Base-by-base conservation (phyloP, 2,329 filamentous ascomycete species). In the Hypocrella siamensis region DNA sequence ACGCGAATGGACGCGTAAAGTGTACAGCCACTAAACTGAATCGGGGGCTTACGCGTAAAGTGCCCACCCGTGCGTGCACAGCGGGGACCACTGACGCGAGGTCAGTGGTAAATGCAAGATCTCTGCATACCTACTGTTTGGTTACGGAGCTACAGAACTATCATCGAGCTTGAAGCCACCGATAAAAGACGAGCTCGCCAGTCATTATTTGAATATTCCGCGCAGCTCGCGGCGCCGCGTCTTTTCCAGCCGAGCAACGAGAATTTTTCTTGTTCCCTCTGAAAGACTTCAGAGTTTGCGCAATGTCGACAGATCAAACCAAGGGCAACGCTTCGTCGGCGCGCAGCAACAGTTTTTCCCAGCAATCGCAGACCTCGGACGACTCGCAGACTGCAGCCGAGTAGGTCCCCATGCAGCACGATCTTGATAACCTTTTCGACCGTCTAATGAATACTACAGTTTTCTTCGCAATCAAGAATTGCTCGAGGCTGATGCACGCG, bases 401-500 rank as follows among this genome's bases (percentile, higher is more conserved):
- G 70, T 79, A 60, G 36, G 56, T 38, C n/a, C 10, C 10, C 12
- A 29, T 26, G 15, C 3, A 3, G 7, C 25, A n/a, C 15, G 10
- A 7, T 26, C 3, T 26, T 10, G 25, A 14, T n/a, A 3, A 7
- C 25, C 25, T 7, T 14, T 26, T 26, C 15, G 25, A 11, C 7
- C 4, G n/a, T 14, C 15, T 10, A 11, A 12, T 6, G 5, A 8
- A 22, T 12, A 12, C 21, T 22, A 22, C 34, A 88, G 81, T 18
- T 96, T 92, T 51, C 84, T 98, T 42, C 75, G 83, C 45, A 76
- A 75, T 34, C 90, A 98, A 52, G 76, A 94, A 48, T 75, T 79
- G 42, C 76, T 98, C 32, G 90, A 98, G 58, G 83, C 82, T 15
- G 90, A 98, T 58, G 90, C 90, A 29, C 84, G 86, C 44, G 88